phyloP scores from a whole-genome alignment of 2,329 filamentous ascomycete genomes.

The Verticillium isaacii region DNA sequence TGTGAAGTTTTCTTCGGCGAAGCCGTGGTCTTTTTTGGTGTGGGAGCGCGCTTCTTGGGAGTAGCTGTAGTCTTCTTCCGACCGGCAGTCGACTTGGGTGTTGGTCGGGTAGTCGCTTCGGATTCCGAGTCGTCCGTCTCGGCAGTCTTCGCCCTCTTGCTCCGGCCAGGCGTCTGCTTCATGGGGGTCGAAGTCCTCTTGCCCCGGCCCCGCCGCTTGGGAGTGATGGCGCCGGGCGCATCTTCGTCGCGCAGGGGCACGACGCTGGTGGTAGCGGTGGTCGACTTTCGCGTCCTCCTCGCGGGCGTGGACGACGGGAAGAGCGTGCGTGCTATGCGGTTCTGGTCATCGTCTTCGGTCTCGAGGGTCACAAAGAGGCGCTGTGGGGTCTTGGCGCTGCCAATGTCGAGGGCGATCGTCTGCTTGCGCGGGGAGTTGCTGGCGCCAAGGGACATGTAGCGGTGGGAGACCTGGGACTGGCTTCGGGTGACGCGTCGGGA shows the following conservation, averaged over 20 bases:
- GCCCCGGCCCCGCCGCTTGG: conserved; percentile 39
- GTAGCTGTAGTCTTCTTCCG: background rate
- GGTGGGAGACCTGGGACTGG: conserved; percentile 35
- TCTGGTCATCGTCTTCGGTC: conserved; percentile 24
- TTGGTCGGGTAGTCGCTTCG: conserved; percentile 23
- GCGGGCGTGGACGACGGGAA: conserved; percentile 39
- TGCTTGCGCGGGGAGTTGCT: conserved; percentile 47
- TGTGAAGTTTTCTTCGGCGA: background rate
- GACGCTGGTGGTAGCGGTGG: conserved; percentile 38
- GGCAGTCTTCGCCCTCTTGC: conserved; percentile 23
- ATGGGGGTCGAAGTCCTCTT: conserved; percentile 43
- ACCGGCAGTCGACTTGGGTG: conserved; percentile 15
- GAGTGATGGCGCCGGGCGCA: conserved; percentile 28
- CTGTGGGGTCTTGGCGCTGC: conserved; percentile 44
- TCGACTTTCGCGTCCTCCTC: conserved; percentile 15
- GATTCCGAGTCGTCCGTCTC: conserved; percentile 21
- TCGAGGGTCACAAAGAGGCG: conserved; percentile 52
- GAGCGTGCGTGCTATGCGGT: conserved; percentile 27
- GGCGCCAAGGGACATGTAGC: conserved; percentile 28
- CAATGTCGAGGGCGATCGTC: conserved; percentile 53
- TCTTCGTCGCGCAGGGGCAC: conserved; percentile 47
- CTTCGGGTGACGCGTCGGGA: conserved; percentile 28
- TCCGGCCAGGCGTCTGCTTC: conserved; percentile 24
- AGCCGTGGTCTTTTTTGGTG: background rate
- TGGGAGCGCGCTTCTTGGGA: background rate